A percentile compares a stretch with the other conserved stretches of the same genome.
Evolutionary conservation across 371 early-diverging fungal species (phyloP).

Genomic region (Mucor saturninus): DNA sequence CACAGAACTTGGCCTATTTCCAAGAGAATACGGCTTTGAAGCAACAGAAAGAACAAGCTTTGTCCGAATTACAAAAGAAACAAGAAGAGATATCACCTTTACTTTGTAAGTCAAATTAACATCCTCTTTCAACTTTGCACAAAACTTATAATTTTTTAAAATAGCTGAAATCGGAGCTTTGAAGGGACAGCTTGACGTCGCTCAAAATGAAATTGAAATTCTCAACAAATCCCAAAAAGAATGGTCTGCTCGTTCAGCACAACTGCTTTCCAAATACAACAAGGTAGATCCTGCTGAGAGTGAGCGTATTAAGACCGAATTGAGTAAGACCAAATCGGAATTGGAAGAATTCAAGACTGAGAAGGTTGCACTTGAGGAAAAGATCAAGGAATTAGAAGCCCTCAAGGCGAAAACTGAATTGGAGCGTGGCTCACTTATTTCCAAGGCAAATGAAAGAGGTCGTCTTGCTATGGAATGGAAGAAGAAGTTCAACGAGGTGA

Average conservation of each 20-base stretch:
- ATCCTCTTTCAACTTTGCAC: neutral
- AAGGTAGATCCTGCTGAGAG: constrained; percentile 20
- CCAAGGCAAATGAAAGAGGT: constrained; percentile 21
- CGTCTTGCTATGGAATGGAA: constrained; percentile 26
- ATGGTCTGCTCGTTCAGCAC: constrained; percentile 23
- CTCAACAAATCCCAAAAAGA: constrained; percentile 13
- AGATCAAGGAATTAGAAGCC: neutral
- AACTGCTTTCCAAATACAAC: constrained; percentile 20
- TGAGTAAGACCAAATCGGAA: constrained; percentile 16
- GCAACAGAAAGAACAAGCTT: constrained; percentile 6
- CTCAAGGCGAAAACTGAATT: neutral
- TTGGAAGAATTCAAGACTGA: constrained; percentile 5
- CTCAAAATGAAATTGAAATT: neutral
- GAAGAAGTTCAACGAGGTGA: constrained; percentile 9
- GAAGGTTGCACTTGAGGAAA: constrained; percentile 3
- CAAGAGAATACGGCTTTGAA: constrained; percentile 3
- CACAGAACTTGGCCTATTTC: no score
- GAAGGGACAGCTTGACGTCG: constrained; percentile 10
- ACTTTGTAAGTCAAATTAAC: neutral
- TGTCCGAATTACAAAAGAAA: constrained; percentile 1
- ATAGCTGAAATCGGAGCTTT: constrained; percentile 10
- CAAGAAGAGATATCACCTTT: constrained; percentile 4
- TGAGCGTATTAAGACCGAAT: constrained; percentile 6
- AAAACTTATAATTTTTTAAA: neutral
- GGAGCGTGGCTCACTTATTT: constrained; percentile 1